Base-by-base conservation (phyloP, 306 rosid genomes). In the Prunus mongolica region DNA sequence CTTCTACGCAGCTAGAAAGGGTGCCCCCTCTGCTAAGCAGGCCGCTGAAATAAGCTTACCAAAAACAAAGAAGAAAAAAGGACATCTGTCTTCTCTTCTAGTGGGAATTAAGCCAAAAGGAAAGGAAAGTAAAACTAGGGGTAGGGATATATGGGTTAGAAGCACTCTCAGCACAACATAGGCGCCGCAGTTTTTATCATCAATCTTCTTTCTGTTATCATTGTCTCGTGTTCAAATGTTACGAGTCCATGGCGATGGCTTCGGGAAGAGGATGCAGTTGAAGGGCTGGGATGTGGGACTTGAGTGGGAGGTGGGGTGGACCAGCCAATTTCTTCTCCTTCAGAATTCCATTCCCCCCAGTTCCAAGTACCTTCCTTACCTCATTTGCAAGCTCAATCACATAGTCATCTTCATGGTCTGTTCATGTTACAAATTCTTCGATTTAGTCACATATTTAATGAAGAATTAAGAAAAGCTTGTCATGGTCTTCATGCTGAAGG, bases 341-440 rank as follows among this genome's bases (percentile, higher is more conserved):
- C 1, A 63, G 65, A 60, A 75, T 45, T 41, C 75, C 91, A 28
- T 83, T 86, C 27, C 77, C 95, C 8, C 51, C 69, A 15, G 62
- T 76, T 80, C 88, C 93, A 78, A 96, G 96, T 27, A 79, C 88
- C 69, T 91, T 89, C 83, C 98, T 87, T 86, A 96, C 99, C 83
- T 87, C 93, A 71, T 89, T 86, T 6, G 99, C 99, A 46, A 96
- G 98, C 77, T 92, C 98, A 56, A 96, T 93, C 82, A 96, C 93
- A 14, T 56, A 57, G 78, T 92, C 97, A 0, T 92, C 99, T 65
- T 89, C 97, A 56, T 91, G 98, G 20, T 93, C 99, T 95, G 91
- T 28, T 76, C 69, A 56, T 14, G 56, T 72, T 16, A 22, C 3
- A 57, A 72, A 65, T 41, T 25, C 38, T 13, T 1, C 18, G 4